Percentiles rank a stretch among this genome's conserved stretches.
phyloP scores from a whole-genome alignment of 768 basidiomycete species.

The Auricularia auricula-judae region DNA sequence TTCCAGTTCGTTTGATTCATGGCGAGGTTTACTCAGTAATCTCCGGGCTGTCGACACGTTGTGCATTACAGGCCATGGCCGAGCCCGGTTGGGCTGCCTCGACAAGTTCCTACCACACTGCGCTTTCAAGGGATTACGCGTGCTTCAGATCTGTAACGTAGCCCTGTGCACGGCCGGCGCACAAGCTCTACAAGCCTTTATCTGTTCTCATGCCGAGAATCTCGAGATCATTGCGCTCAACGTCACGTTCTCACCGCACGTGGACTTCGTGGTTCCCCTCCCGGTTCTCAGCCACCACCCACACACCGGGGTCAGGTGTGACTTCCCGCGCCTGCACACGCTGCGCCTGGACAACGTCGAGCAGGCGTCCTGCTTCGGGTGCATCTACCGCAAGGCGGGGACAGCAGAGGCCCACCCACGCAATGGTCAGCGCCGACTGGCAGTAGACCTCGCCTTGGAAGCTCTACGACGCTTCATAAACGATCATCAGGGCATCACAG shows the following conservation, averaged over 20 bases:
- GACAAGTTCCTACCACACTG: background rate
- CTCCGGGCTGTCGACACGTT: background rate
- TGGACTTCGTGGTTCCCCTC: background rate
- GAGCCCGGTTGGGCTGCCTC: background rate
- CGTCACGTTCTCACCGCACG: background rate
- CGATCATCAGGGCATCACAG: background rate
- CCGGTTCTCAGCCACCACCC: background rate
- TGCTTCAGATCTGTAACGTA: background rate
- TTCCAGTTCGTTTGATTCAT: background rate
- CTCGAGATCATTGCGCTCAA: background rate
- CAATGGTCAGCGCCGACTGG: background rate
- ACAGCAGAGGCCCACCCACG: background rate
- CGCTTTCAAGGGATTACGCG: background rate
- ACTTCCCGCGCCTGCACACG: background rate
- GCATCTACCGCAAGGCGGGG: background rate
- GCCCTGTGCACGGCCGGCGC: background rate
- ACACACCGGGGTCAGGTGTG: background rate
- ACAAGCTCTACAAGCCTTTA: background rate
- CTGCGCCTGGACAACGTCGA: background rate
- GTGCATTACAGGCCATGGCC: background rate
- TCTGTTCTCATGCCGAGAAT: background rate
- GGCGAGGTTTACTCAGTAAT: background rate
- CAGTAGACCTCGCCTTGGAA: background rate
- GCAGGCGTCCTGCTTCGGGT: background rate
- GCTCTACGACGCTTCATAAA: background rate